Conservation (phyloP, 306 rosid genomes). For the Bauhinia variegata region DNA sequence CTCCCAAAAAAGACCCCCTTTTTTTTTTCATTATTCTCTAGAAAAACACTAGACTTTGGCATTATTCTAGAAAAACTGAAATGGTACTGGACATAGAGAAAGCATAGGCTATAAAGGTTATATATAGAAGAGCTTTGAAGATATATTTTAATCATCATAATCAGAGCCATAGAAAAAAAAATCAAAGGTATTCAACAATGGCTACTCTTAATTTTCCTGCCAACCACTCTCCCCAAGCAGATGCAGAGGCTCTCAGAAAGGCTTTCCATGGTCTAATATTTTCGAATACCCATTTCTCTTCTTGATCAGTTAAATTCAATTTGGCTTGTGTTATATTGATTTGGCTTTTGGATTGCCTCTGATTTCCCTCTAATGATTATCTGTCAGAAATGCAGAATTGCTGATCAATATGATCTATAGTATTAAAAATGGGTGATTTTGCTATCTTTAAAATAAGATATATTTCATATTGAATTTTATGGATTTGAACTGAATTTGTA, state of each 20-base stretch:
- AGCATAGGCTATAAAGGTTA: neutral
- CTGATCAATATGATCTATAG: neutral
- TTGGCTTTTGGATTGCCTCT: neutral
- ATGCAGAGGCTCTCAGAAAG: slow-evolving; percentile 64
- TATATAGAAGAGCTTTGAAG: neutral
- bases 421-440: neutral
- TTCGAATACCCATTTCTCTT: neutral
- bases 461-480: no score
- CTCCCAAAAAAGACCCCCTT: neutral
- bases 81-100: neutral
- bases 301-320: neutral
- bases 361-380: no score
- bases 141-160: neutral
- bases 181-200: slow-evolving; percentile 40
- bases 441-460: no score
- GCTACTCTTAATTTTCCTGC: slow-evolving; percentile 54
- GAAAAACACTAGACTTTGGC: no score
- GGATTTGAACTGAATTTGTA: slow-evolving; percentile 14
- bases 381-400: neutral
- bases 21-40: no score
- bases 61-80: neutral
- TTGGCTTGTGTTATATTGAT: neutral
- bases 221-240: slow-evolving; percentile 52
- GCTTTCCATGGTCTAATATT: slow-evolving; percentile 51
- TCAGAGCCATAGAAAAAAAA: neutral